A percentile compares a stretch with the other conserved stretches of the same genome.
phyloP scores from a whole-genome alignment of 2,329 filamentous ascomycete genomes.

The Teratosphaeria destructans region DNA sequence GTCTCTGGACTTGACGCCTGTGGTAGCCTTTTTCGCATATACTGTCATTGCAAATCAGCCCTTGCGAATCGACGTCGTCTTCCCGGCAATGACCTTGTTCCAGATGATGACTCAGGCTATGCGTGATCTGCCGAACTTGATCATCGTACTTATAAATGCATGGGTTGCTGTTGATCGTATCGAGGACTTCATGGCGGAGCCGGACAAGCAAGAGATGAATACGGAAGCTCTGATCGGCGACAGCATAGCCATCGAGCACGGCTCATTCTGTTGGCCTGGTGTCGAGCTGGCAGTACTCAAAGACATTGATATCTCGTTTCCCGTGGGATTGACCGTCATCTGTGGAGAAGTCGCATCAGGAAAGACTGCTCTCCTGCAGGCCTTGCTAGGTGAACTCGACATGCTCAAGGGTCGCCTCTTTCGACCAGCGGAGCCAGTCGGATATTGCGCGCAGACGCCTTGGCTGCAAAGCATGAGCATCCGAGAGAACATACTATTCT shows the following conservation, averaged over 20 bases:
- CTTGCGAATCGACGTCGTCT: conserved; percentile 70
- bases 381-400: conserved; percentile 50
- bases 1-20: conserved; percentile 64
- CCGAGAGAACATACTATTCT: conserved; percentile 58
- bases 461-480: conserved; percentile 64
- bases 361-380: conserved; percentile 52
- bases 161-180: conserved; percentile 74
- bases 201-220: conserved; percentile 48
- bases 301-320: conserved; percentile 45
- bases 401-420: conserved; percentile 40
- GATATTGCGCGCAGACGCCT: conserved; percentile 55
- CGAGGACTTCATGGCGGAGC: conserved; percentile 77
- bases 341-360: conserved; percentile 55
- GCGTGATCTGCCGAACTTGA: conserved; percentile 62
- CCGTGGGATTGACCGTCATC: conserved; percentile 48
- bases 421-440: conserved; percentile 47
- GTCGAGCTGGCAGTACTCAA: conserved; percentile 45
- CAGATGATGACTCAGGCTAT: conserved; percentile 62
- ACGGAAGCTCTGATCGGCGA: conserved; percentile 25
- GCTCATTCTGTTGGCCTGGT: conserved; percentile 73
- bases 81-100: conserved; percentile 77
- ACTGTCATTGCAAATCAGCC: conserved; percentile 58
- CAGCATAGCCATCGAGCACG: conserved; percentile 45
- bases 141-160: conserved; percentile 70
- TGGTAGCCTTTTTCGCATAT: conserved; percentile 72